Evolutionary conservation across 805 yeast genomes (phyloP), one percentile per base, ranked within the genome.

Genomic region (Candida sonorensis): DNA sequence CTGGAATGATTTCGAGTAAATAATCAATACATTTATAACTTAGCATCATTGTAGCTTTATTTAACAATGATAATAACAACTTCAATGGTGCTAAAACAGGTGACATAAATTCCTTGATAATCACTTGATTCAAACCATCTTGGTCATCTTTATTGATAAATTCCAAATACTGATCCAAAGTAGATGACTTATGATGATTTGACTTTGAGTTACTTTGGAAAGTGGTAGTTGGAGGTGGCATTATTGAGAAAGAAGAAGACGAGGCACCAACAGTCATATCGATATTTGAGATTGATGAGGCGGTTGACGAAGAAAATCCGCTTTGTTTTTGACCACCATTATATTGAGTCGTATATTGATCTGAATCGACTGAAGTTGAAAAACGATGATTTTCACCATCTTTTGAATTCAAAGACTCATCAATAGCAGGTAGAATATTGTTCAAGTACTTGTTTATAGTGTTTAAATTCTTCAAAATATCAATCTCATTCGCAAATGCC

Each of bases 401-500:
- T 2, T 42, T 24, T n/a, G 45, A 44, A 17, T 27, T 16, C 10
- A 23, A 22, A 7, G 31, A 41, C 19, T 37, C 37, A 17, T 42
- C 48, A 5, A 53, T 47, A 13, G 56, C 53, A 3, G 73, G 75
- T 3, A 79, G 72, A 29, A 81, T 58, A 31, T 65, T 62, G 35
- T 70, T 69, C 46, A 82, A 52, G 30, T 67, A 66, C 5, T 56
- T 59, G 45, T 77, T 75, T 39, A 81, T 72, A 10, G 56, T 41
- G 13, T 67, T 64, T 47, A 87, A 62, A 25, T 72, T 66, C 15
- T 62, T 62, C 11, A 72, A 59, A 14, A 83, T 64, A 11, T 77
- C 84, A 2, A 62, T 37, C 35, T 81, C 92, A 47, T 81, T 75
- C 9, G 94, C 83, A 58, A 88, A 87, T 2, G 84, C 78, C 30